Base-by-base conservation (phyloP, 257 asterid species). In the Primulina huaijiensis region DNA sequence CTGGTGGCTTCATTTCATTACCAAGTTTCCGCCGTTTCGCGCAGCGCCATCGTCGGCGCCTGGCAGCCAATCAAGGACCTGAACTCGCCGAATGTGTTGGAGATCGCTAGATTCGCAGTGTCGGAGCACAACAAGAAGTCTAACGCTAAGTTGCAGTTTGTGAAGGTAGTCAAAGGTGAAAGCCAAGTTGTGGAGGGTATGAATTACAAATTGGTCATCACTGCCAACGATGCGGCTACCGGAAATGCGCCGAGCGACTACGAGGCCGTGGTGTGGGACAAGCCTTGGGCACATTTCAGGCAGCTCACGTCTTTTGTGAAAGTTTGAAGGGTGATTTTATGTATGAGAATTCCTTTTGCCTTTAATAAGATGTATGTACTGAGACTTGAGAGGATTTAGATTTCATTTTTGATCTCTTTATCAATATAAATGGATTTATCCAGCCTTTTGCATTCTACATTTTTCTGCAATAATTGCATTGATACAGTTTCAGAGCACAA, bases 41-140 rank as follows among this genome's bases (percentile, higher is more conserved):
- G 4, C 17, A 40, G 17, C 52, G 5, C 16, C 52, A 2, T 43
- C 19, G 21, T 17, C 2, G 59, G 64, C 40, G 25, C 8, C 5
- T 21, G 53, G 59, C 2, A 0, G 65, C 58, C 58, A 12, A 30
- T 69, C 63, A 11, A 14, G 40, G 67, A 69, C 66, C 23, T 60
- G 27, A 56, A n/a, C 56, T 55, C 21, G 20, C 21, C 55, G n/a
- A 0, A 7, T 2, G 67, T 60, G 38, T 30, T 60, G 37, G 59
- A 35, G 21, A 21, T 37, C 20, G 60, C 27, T 1, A 33, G 23
- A 35, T 70, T 34, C 37, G 74, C 67, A 0, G 60, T 70, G 23
- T 7, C 27, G 12, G 74, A 21, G 64, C 59, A 70, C 71, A 67
- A 67, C 71, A 21, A 43, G 9, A 40, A 10, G 43, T 3, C 3